These are phyloP conservation scores for Luvunga scandens DNA, from an alignment of 345 rosid species.

Conservation along the genomic window DNA sequence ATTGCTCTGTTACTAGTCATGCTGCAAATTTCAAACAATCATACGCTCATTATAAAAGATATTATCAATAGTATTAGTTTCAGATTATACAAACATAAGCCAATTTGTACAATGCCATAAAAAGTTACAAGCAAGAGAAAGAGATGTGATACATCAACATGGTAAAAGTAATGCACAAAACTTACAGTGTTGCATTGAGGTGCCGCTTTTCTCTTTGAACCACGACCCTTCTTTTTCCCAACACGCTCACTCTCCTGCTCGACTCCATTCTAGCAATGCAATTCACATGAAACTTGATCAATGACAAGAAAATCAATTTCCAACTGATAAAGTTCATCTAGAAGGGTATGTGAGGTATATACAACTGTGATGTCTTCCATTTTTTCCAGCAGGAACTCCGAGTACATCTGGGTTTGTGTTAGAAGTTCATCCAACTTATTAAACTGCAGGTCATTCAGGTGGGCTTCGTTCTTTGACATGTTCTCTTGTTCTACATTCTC, in stretches of 20 bases:
- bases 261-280: slow-evolving; percentile 48
- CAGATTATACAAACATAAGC: background rate
- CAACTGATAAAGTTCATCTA: slow-evolving; percentile 9
- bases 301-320: slow-evolving; percentile 4
- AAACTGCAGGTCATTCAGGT: slow-evolving; percentile 54
- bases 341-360: slow-evolving; percentile 17
- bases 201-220: slow-evolving; percentile 77
- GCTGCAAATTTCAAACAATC: background rate
- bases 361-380: slow-evolving; percentile 82
- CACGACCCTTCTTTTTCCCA: slow-evolving; percentile 53
- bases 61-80: background rate
- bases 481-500: slow-evolving; percentile 31
- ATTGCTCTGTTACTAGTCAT: background rate
- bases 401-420: slow-evolving; percentile 73
- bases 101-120: background rate
- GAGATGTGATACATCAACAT: background rate
- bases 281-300: slow-evolving; percentile 18
- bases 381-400: slow-evolving; percentile 85
- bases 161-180: background rate
- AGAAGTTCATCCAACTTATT: slow-evolving; percentile 78
- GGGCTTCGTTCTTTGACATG: slow-evolving; percentile 31
- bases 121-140: background rate
- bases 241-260: slow-evolving; percentile 43
- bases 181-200: slow-evolving; percentile 59
- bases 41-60: background rate